A percentile compares a stretch with the other conserved stretches of the same genome.
These are phyloP conservation scores for Macroventuria anomochaeta DNA, from an alignment of 2,329 filamentous ascomycete species.

Conservation along the genomic window DNA sequence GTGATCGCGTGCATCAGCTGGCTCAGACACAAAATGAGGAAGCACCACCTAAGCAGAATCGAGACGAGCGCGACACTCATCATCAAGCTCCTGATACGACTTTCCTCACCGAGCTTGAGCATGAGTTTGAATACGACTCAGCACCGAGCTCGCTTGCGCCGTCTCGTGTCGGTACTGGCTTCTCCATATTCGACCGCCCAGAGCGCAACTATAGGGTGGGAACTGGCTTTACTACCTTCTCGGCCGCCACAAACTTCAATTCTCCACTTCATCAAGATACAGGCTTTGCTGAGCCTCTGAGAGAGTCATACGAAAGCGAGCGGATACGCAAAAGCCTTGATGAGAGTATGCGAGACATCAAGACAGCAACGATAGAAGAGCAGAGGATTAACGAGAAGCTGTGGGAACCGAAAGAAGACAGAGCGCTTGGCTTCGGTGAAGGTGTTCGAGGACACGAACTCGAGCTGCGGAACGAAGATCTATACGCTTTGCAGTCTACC, in stretches of 20 bases:
- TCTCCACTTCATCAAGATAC: conserved; percentile 47
- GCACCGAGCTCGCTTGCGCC: conserved; percentile 29
- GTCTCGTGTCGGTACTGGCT: conserved; percentile 37
- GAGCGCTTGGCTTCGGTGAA: conserved; percentile 23
- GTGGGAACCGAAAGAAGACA: conserved; percentile 36
- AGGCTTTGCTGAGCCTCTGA: conserved; percentile 36
- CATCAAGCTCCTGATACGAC: conserved; percentile 27
- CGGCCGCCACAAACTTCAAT: conserved; percentile 32
- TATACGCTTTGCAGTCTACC: background rate
- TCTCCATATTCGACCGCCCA: conserved; percentile 33
- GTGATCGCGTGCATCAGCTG: conserved; percentile 43
- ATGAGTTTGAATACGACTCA: conserved; percentile 41
- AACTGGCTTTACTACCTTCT: conserved; percentile 32
- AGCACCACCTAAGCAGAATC: conserved; percentile 6
- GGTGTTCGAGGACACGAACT: conserved; percentile 22
- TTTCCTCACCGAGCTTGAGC: conserved; percentile 40
- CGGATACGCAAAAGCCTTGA: conserved; percentile 36
- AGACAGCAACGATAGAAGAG: conserved; percentile 20
- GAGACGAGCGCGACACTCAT: conserved; percentile 18
- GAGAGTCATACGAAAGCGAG: conserved; percentile 33
- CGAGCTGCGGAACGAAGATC: conserved; percentile 17
- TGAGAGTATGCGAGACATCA: conserved; percentile 27
- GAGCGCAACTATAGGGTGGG: conserved; percentile 21
- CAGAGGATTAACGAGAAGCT: conserved; percentile 32
- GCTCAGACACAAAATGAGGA: conserved; percentile 23